Percentiles rank a stretch among this genome's conserved stretches.
Conservation (phyloP, 2,329 filamentous ascomycete species). For the Fusarium oxysporum region DNA sequence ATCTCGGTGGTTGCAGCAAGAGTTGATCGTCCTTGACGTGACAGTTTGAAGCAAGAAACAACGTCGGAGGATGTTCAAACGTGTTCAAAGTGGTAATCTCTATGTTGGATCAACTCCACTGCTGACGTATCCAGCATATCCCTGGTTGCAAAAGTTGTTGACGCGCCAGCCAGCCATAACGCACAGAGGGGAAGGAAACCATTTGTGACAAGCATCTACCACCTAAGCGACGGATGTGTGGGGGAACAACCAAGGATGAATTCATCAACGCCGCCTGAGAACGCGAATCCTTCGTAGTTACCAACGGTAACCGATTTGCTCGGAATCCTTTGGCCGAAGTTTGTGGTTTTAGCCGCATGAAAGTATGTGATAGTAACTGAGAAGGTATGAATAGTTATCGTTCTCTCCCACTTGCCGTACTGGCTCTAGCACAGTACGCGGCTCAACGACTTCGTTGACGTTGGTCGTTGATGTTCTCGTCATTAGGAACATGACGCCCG, state of each 20-base stretch:
- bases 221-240: constrained; percentile 30
- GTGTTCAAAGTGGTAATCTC: constrained; percentile 15
- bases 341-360: constrained; percentile 2
- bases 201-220: constrained; percentile 14
- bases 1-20: neutral
- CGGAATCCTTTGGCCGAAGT: constrained; percentile 16
- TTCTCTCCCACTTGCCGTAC: constrained; percentile 13
- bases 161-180: constrained; percentile 14
- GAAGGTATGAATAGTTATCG: neutral
- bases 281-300: constrained; percentile 26
- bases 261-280: constrained; percentile 9
- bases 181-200: neutral
- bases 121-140: constrained; percentile 40
- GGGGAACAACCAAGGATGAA: constrained; percentile 30
- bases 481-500: neutral
- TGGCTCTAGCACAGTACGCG: neutral
- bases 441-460: neutral
- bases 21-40: constrained; percentile 2
- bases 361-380: neutral
- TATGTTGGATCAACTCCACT: constrained; percentile 33
- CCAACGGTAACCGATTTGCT: constrained; percentile 17
- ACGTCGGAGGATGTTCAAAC: neutral
- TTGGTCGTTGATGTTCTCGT: neutral
- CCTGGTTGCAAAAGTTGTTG: constrained; percentile 2
- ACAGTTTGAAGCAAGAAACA: constrained; percentile 9